Evolutionary conservation across 495 filamentous ascomycete species (phyloP).

Genomic region (Xylaria curta): DNA sequence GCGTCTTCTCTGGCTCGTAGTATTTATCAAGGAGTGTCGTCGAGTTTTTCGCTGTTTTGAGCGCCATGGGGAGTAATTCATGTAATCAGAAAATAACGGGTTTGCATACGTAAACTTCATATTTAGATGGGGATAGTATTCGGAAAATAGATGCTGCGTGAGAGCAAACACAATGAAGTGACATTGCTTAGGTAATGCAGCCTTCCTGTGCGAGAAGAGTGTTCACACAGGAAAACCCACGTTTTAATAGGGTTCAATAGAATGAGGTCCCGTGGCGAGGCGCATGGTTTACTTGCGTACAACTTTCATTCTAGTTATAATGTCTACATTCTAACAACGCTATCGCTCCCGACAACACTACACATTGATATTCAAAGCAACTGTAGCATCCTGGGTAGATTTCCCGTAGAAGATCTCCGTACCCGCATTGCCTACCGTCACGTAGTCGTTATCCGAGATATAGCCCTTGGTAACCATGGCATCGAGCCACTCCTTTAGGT

Average conservation of each 20-base stretch:
- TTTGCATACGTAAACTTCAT: too few relatives aligned
- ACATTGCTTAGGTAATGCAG: neutral
- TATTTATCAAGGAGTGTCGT: too few relatives aligned
- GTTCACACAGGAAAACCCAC: too few relatives aligned
- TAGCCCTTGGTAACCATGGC: slow-evolving; percentile 39
- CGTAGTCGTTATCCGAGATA: slow-evolving; percentile 38
- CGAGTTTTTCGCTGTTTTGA: too few relatives aligned
- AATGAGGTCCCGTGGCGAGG: too few relatives aligned
- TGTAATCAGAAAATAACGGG: too few relatives aligned
- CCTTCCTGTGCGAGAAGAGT: neutral
- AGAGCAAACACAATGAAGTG: neutral
- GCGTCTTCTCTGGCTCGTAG: too few relatives aligned
- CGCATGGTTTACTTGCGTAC: neutral
- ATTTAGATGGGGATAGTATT: too few relatives aligned
- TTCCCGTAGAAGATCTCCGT: slow-evolving; percentile 49
- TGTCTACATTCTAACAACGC: neutral
- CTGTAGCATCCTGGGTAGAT: slow-evolving; percentile 38
- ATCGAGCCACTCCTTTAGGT: slow-evolving; percentile 49
- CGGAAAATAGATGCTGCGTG: neutral
- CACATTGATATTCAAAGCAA: slow-evolving; percentile 42
- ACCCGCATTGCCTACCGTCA: slow-evolving; percentile 50
- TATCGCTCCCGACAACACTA: slow-evolving; percentile 1
- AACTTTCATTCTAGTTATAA: slow-evolving; percentile 6
- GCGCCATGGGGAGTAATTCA: too few relatives aligned
- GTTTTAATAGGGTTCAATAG: neutral